These are phyloP conservation scores for Botryotinia convoluta DNA, from an alignment of 2,329 filamentous ascomycete species.

Conservation along the genomic window DNA sequence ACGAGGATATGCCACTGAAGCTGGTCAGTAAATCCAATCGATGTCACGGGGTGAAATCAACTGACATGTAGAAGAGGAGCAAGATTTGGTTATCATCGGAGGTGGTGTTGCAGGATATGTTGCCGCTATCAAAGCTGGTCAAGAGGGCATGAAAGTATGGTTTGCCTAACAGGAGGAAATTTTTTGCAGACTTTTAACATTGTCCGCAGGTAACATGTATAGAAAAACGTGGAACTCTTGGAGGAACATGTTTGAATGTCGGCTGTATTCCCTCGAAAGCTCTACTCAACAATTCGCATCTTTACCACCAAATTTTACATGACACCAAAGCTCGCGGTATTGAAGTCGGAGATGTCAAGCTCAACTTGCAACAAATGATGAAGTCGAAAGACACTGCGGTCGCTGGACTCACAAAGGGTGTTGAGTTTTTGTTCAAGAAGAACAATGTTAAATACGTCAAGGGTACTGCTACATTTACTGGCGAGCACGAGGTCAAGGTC, in stretches of 20 bases:
- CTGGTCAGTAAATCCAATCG: slow-evolving; percentile 37
- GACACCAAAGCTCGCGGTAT: slow-evolving; percentile 97
- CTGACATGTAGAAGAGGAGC: slow-evolving; percentile 73
- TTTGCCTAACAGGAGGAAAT: slow-evolving; percentile 14
- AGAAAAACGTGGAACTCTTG: slow-evolving; percentile 93
- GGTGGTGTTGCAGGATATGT: slow-evolving; percentile 98
- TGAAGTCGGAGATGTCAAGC: slow-evolving; percentile 93
- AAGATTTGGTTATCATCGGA: slow-evolving; percentile 96
- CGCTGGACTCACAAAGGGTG: slow-evolving; percentile 84
- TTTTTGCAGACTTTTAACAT: slow-evolving; percentile 25
- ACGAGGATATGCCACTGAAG: slow-evolving; percentile 55
- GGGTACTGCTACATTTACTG: slow-evolving; percentile 81
- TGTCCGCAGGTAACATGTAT: slow-evolving; percentile 79
- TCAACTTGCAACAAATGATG: slow-evolving; percentile 95
- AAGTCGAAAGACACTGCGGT: slow-evolving; percentile 97
- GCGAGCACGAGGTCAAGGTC: slow-evolving; percentile 89
- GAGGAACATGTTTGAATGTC: slow-evolving; percentile 97
- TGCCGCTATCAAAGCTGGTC: slow-evolving; percentile 97
- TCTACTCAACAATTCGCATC: slow-evolving; percentile 97
- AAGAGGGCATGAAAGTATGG: slow-evolving; percentile 89
- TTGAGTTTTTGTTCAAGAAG: slow-evolving; percentile 99
- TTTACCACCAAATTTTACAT: slow-evolving; percentile 96
- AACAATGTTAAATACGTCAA: slow-evolving; percentile 98
- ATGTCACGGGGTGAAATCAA: slow-evolving; percentile 48
- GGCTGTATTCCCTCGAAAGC: slow-evolving; percentile 99